Base-by-base conservation (phyloP, 306 rosid species). In the Quercus wislizeni region DNA sequence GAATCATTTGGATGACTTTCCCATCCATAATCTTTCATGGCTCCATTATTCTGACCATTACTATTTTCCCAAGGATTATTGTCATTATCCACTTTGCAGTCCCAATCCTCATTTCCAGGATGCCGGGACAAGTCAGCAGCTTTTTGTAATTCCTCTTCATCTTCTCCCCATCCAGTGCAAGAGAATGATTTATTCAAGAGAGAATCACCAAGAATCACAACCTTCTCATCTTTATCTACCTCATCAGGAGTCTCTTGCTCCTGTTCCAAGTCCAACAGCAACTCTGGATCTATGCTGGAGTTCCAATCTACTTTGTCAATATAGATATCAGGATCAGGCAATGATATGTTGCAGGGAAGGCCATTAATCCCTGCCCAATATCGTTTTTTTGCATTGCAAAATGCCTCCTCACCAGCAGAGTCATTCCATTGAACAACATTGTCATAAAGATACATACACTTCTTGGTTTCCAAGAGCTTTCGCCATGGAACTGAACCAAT, bases 351-450 rank as follows among this genome's bases (percentile, higher is more conserved):
- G 55, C 91, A 91, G 1, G 84, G 85, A 31, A 84, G 35, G 61
- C 90, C 83, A 0, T 92, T 88, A 25, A 87, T 76, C 62, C 83
- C 74, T 10, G 89, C 94, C 95, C 97, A 89, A 71, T 76, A 94
- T 85, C 94, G 74, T n/a, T 0, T 62, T 80, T 94, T 94, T 0
- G 97, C 99, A 79, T 88, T 89, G 69, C 86, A 78, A 68, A 94
- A 94, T 54, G 99, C 93, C 84, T 92, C 97, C 83, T 80, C 88
- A 30, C 79, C 90, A 14, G 99, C 97, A 17, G 91, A 88, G 83
- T 92, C 99, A 20, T 92, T 82, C 99, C 99, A 94, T 6, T 86
- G 54, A 6, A 90, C 25, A 35, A 94, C 87, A 64, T 82, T 85
- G 3, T 82, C 82, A 71, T 85, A 81, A 1, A 88, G 85, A 76